phyloP scores from a whole-genome alignment of 768 basidiomycete genomes.

The Fomitopsis serialis region DNA sequence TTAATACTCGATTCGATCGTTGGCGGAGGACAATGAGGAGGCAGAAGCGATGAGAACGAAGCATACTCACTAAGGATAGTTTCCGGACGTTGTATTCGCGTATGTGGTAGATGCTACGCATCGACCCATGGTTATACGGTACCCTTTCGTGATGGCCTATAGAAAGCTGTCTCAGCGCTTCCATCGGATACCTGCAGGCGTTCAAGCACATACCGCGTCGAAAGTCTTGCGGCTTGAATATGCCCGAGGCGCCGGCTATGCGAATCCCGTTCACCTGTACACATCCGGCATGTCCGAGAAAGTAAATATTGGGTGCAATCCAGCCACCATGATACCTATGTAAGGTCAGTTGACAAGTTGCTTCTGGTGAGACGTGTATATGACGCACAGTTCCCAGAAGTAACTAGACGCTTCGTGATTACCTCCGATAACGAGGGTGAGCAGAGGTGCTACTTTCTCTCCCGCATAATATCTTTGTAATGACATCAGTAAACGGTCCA shows the following conservation, averaged over 20 bases:
- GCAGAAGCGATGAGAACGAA: too few species aligned
- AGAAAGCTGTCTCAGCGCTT: background rate
- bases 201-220: conserved; percentile 39
- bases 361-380: background rate
- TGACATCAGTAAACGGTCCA: conserved; percentile 2
- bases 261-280: conserved; percentile 83
- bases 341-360: background rate
- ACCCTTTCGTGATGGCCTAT: conserved; percentile 75
- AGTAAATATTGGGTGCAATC: conserved; percentile 96
- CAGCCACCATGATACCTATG: conserved; percentile 91
- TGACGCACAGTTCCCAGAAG: conserved; percentile 86
- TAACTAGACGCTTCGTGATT: conserved; percentile 98
- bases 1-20: too few species aligned
- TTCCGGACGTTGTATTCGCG: conserved; percentile 81
- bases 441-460: conserved; percentile 69
- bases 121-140: conserved; percentile 68
- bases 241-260: conserved; percentile 89
- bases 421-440: conserved; percentile 94
- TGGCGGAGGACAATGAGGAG: too few species aligned
- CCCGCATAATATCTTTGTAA: conserved; percentile 78
- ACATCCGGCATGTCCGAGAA: conserved; percentile 87
- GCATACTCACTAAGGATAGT: conserved; percentile 57
- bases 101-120: conserved; percentile 87
- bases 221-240: conserved; percentile 80
- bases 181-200: background rate